phyloP scores from a whole-genome alignment of 148 eudicot genomes.

The Fagopyrum esculentum region DNA sequence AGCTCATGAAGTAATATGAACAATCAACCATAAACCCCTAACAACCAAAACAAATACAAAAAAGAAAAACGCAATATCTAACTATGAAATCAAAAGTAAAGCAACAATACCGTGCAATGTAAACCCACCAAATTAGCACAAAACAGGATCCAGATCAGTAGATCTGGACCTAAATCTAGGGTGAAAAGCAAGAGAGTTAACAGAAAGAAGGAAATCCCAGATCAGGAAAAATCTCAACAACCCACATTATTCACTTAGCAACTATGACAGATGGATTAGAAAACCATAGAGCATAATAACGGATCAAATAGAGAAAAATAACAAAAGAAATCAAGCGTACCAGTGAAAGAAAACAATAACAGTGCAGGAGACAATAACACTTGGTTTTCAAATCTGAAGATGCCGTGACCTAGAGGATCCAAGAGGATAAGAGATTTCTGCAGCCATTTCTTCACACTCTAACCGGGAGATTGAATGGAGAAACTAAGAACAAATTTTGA shows the following conservation, averaged over 20 bases:
- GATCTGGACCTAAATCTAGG: conserved; percentile 31
- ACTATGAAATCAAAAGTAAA: conserved; percentile 9
- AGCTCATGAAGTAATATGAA: neutral
- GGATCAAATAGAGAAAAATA: neutral
- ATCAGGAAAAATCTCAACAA: conserved; percentile 19
- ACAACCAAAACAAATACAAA: neutral
- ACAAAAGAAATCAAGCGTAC: conserved; percentile 13
- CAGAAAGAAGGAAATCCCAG: conserved; percentile 16
- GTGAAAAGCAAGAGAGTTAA: conserved; percentile 13
- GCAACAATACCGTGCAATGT: neutral
- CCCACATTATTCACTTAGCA: conserved; percentile 29
- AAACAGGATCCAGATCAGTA: conserved; percentile 11
- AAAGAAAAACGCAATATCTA: neutral
- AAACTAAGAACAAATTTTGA: conserved; percentile 3
- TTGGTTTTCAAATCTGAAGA: conserved; percentile 28
- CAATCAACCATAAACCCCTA: neutral
- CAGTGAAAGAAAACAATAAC: conserved; percentile 8
- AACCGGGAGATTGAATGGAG: neutral
- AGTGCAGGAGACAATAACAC: conserved; percentile 13
- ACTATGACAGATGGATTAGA: conserved; percentile 18
- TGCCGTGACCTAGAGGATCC: conserved; percentile 27
- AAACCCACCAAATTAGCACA: conserved; percentile 10
- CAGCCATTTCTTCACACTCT: conserved; percentile 10
- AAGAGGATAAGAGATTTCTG: conserved; percentile 17
- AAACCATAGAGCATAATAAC: conserved; percentile 14